A percentile compares a stretch with the other conserved stretches of the same genome.
phyloP scores from a whole-genome alignment of 805 yeast species.

The Zygotorulaspora florentina region DNA sequence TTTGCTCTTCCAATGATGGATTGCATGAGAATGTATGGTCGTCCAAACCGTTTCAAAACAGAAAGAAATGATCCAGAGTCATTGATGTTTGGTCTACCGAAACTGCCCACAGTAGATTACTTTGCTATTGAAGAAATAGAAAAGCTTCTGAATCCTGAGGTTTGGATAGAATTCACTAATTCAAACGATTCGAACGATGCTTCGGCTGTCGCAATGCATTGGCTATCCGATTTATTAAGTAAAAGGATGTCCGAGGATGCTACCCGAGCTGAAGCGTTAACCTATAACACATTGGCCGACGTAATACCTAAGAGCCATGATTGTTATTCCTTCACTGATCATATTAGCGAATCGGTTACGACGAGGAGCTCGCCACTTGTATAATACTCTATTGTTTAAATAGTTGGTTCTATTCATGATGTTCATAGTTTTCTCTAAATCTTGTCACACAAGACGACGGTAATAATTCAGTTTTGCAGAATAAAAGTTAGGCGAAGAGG shows the following conservation, averaged over 20 bases:
- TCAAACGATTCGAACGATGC: constrained; percentile 16
- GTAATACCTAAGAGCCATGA: not conserved
- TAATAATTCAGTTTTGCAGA: not conserved
- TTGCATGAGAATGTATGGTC: constrained; percentile 64
- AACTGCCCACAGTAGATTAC: constrained; percentile 61
- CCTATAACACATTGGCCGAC: constrained; percentile 9
- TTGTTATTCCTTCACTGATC: constrained; percentile 1
- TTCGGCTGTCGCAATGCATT: constrained; percentile 18
- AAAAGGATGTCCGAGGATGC: constrained; percentile 9
- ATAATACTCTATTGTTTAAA: constrained; percentile 1
- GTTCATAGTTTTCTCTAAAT: not conserved
- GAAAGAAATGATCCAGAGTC: constrained; percentile 50
- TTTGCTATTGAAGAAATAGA: constrained; percentile 30
- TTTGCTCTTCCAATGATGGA: constrained; percentile 63
- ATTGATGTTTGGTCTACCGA: constrained; percentile 66
- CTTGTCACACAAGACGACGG: constrained; percentile 3
- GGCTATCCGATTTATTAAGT: constrained; percentile 11
- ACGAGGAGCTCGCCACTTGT: constrained; percentile 9
- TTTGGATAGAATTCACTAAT: constrained; percentile 4
- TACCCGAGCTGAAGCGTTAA: constrained; percentile 27
- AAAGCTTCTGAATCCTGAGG: constrained; percentile 8
- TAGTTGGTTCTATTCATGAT: not conserved
- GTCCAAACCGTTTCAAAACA: constrained; percentile 58
- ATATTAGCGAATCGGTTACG: constrained; percentile 2
- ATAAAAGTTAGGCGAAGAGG: not conserved